Conservation (phyloP, 2,329 filamentous ascomycete species). For the Aphanoascus verrucosus region DNA sequence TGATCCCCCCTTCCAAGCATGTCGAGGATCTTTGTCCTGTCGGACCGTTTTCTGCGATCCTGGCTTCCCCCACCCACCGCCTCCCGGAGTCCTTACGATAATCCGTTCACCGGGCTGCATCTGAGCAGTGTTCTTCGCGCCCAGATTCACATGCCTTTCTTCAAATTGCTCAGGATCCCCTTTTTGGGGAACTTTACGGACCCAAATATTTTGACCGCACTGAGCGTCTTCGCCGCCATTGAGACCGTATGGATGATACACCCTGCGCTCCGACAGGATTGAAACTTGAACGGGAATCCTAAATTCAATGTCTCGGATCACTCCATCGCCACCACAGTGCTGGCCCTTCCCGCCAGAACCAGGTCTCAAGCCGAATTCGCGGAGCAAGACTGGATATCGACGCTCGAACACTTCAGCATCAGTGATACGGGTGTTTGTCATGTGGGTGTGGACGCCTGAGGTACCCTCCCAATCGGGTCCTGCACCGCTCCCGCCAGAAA, state of each 20-base stretch:
- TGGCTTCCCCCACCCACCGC: conserved; percentile 36
- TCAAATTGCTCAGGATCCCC: conserved; percentile 17
- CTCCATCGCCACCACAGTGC: conserved; percentile 64
- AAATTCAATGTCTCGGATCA: conserved; percentile 71
- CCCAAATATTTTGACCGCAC: conserved; percentile 76
- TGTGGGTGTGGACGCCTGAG: conserved; percentile 68
- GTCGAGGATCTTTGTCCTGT: conserved; percentile 47
- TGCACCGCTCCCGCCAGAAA: conserved; percentile 65
- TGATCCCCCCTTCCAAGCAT: conserved; percentile 51
- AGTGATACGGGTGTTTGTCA: conserved; percentile 79
- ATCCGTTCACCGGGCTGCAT: conserved; percentile 31
- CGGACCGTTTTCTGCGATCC: conserved; percentile 42
- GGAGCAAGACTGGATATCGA: conserved; percentile 62
- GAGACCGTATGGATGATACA: conserved; percentile 67
- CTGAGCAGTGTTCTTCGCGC: conserved; percentile 25
- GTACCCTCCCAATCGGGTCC: conserved; percentile 63
- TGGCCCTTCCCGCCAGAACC: conserved; percentile 56
- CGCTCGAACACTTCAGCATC: conserved; percentile 71
- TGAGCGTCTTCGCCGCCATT: conserved; percentile 65
- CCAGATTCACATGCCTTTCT: conserved; percentile 22
- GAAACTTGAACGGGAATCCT: conserved; percentile 64
- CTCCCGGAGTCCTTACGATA: conserved; percentile 31
- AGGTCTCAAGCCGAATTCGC: conserved; percentile 55
- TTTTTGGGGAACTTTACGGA: conserved; percentile 52
- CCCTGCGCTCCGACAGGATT: conserved; percentile 62